Evolutionary conservation across 1,139 yeast species (phyloP), one percentile per base, ranked within the genome.

Genomic region (Sugiyamaella castrensis): DNA sequence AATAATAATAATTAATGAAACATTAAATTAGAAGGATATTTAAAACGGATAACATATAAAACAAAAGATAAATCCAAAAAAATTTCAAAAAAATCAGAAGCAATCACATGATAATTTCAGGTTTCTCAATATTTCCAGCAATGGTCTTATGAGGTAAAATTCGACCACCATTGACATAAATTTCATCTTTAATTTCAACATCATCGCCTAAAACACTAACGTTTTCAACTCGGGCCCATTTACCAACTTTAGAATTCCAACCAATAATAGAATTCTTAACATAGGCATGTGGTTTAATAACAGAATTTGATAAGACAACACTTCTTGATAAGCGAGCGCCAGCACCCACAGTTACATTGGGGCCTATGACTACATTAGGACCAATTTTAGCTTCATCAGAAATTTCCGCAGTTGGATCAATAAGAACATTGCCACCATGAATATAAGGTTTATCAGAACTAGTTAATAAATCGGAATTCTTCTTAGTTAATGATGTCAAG

Each of bases 161-260:
- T 72, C 94, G 91, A 73, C 98, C 98, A 73, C 98, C 98, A 72
- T 92, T 92, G 64, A 94, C 96, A 80, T 94, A 94, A 69, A 94
- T 81, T 79, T 92, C 99, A 71, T 94, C 97, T 79, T 91, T 89
- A 69, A 94, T 87, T 71, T 91, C 95, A 61, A 94, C 99, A 62
- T 94, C 99, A 72, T 94, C 99, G 75, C 98, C 99, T 67, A 94
- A 82, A 53, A 94, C 98, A 57, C 98, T 87, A 64, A 84, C 87
- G 75, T 96, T 96, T 75, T 92, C 98, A 60, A 95, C 83, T 79
- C 99, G 89, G 58, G 98, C 96, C 99, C 99, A 92, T 73, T 83
- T 84, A 71, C 99, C 99, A 64, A 94, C 91, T 66, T 91, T 87
- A 56, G 97, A 91, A 80, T 89, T 86, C 99, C 99, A 94, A 64